phyloP scores from a whole-genome alignment of 257 asterid genomes.

The Rubia yunnanensis region DNA sequence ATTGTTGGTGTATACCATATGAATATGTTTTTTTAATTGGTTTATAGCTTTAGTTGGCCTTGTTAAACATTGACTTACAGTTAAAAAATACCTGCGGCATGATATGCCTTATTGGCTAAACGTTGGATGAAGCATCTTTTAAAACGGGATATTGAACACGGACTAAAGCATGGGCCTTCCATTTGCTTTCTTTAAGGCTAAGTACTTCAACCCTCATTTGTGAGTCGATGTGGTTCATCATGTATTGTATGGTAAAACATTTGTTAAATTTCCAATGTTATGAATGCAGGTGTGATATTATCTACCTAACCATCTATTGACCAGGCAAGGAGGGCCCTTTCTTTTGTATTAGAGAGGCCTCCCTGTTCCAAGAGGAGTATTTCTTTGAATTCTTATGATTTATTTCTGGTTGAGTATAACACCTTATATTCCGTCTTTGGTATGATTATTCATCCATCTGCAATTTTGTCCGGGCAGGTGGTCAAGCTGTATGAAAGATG shows the following conservation, averaged over 20 bases:
- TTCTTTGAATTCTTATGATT: conserved; percentile 52
- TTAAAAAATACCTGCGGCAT: conserved; percentile 90
- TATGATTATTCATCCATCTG: conserved; percentile 19
- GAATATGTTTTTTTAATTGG: conserved; percentile 26
- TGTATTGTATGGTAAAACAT: conserved; percentile 47
- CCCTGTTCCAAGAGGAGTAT: conserved; percentile 82
- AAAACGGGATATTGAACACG: conserved; percentile 95
- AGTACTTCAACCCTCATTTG: conserved; percentile 96
- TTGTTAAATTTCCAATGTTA: conserved; percentile 83
- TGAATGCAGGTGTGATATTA: conserved; percentile 99
- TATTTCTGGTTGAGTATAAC: conserved; percentile 1
- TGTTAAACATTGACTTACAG: conserved; percentile 84
- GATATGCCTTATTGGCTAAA: conserved; percentile 90
- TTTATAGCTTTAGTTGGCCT: conserved; percentile 79
- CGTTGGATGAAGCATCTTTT: conserved; percentile 93
- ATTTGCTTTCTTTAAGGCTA: conserved; percentile 94
- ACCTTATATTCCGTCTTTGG: conserved; percentile 15
- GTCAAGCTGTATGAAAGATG: conserved; percentile 97
- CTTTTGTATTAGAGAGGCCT: conserved; percentile 78
- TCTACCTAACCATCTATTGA: conserved; percentile 97
- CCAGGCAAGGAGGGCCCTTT: conserved; percentile 95
- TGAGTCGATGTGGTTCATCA: conserved; percentile 94
- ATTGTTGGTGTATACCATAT: conserved; percentile 21
- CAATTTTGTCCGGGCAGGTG: conserved; percentile 48
- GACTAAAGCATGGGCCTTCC: conserved; percentile 96